Evolutionary conservation across 2,329 filamentous ascomycete species (phyloP).

Genomic region (Fusarium sp.): DNA sequence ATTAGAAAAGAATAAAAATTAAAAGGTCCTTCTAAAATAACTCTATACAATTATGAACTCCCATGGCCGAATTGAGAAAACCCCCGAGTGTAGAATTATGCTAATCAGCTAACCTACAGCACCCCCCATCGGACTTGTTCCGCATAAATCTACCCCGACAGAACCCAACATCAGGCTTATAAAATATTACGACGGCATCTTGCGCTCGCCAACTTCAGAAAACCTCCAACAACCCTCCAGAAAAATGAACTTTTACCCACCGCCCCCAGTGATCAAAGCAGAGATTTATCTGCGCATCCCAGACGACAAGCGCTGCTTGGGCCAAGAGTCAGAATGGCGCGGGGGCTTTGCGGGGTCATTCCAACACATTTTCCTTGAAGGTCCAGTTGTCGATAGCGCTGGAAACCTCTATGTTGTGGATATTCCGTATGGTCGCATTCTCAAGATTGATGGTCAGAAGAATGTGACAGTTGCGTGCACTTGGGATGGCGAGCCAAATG

Average conservation of each 20-base stretch:
- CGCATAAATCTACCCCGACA: background rate
- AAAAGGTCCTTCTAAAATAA: too few species aligned
- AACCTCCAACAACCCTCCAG: rapidly evolving
- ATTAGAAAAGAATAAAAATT: too few species aligned
- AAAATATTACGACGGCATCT: background rate
- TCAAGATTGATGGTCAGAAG: conserved; percentile 50
- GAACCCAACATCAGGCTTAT: background rate
- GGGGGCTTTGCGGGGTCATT: conserved; percentile 52
- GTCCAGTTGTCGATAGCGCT: conserved; percentile 49
- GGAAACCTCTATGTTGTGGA: conserved; percentile 56
- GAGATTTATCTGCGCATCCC: conserved; percentile 54
- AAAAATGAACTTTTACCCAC: conserved; percentile 53
- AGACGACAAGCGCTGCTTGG: conserved; percentile 50
- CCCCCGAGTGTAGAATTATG: too few species aligned
- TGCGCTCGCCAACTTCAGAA: rapidly evolving
- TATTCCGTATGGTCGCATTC: conserved; percentile 55
- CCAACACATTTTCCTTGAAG: conserved; percentile 57
- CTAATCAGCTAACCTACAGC: too few species aligned
- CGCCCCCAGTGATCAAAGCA: conserved; percentile 51
- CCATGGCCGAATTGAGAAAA: too few species aligned
- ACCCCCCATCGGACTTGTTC: background rate
- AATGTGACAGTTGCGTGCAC: conserved; percentile 48
- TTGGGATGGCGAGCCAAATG: conserved; percentile 59
- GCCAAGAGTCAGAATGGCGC: conserved; percentile 54
- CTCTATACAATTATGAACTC: too few species aligned